Evolutionary conservation across 441 rosid species (phyloP), one percentile per base, ranked within the genome.

Genomic region (Jatropha multifida): DNA sequence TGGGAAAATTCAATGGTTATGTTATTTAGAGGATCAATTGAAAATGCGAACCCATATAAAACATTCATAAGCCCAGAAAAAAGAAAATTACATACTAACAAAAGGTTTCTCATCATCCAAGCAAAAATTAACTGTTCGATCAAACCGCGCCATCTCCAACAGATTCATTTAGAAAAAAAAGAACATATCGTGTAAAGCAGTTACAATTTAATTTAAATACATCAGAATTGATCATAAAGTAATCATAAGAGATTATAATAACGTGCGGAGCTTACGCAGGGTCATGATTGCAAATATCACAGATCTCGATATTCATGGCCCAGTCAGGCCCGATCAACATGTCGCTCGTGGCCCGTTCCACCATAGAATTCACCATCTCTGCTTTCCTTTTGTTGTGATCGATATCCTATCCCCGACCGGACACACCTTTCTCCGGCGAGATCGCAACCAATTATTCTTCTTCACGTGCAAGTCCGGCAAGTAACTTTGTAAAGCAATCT

Each of bases 231-330:
- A 41, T 12, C 9, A 58, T 4, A 68, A 38, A 44, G 48, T 14
- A 54, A 18, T 40, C 18, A 13, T 2, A 23, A 65, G 15, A 51
- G 65, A 74, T 55, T 14, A 52, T 62, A 72, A 79, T 76, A 64
- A 40, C 42, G 74, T 49, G 72, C 27, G 44, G 72, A 7, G 78
- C 85, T 41, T 89, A 96, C 99, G 89, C 90, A 40, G 97, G 99
- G 82, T 96, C 98, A 77, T 85, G 94, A 82, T 92, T 96, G 84
- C 95, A 94, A 87, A 92, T 84, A 71, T 96, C 98, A 82, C 98
- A 96, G 97, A 96, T 96, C 99, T 96, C 99, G 78, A 96, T 92
- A 82, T 96, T 96, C 97, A 90, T 92, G 62, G 99, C 97, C 99
- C 99, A 96, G 83, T 96, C 99, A 26, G 99, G 98, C 13, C 99